Base-by-base conservation (phyloP, 371 early-diverging fungal species). In the Syncephalastrum sp. region DNA sequence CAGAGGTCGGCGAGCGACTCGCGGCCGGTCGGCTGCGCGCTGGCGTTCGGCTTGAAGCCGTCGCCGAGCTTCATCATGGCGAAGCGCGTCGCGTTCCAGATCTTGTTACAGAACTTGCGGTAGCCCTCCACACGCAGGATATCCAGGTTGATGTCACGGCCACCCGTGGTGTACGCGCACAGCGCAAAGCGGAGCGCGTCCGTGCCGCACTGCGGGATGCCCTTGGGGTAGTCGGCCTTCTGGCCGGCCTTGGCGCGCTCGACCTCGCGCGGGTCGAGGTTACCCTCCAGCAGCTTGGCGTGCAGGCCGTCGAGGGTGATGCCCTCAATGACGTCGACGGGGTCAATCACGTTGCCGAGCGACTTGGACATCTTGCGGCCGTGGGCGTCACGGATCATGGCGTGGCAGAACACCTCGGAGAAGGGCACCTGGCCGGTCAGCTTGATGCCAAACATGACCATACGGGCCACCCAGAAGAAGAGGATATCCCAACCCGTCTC, bases 391-490 rank as follows among this genome's bases (percentile, higher is more conserved):
- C 99, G 92, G 47, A 99, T 95, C 91, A 99, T 93, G 44, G 99
- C 96, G 72, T 99, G 99, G 70, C 98, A 95, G 74, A 97, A 91
- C 17, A 94, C 92, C 69, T 92, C 87, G 44, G 88, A 84, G 79
- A 99, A 99, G 12, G 99, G 99, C 38, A 93, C 87, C 67, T 92
- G 70, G 21, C 95, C 97, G 5, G 97, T 97, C 56, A 99, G 77
- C 70, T 97, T 92, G 57, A 95, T 87, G 64, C 97, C 93, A 56
- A 99, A 71, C 99, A 99, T 99, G 41, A 99, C 98, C 99, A 99
- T 99, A 63, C 99, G 87, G 4, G 99, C 99, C 42, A 99, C 99
- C 99, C 99, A 99, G 88, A 99, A 99, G 90, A 99, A 99, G 56
- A 99, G 70, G 78, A 99, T 99, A 79, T 99, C 99, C 88, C 91